Conservation (phyloP, 1,284 basidiomycete genomes). For the Trichosporon sp. region DNA sequence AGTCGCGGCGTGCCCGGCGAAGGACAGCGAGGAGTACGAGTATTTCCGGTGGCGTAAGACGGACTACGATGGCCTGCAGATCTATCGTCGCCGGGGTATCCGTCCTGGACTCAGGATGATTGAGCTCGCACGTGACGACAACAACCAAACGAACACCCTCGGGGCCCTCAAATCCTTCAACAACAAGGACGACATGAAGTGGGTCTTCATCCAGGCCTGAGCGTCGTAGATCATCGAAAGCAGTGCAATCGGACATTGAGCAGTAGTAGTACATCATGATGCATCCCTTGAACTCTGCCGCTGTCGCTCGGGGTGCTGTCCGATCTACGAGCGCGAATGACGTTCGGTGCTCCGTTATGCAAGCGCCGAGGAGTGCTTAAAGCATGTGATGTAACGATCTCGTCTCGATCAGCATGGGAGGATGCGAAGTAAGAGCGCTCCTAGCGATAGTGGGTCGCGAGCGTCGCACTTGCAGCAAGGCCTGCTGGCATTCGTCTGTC, state of each 20-base stretch:
- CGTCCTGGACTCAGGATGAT: background rate
- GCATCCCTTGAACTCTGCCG: background rate
- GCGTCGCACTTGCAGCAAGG: background rate
- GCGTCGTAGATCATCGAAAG: background rate
- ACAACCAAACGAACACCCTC: background rate
- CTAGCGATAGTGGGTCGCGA: background rate
- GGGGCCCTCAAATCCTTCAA: background rate
- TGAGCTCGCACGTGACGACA: background rate
- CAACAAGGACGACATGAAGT: background rate
- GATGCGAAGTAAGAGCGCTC: background rate
- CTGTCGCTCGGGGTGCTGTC: background rate
- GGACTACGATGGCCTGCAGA: background rate
- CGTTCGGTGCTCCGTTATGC: background rate
- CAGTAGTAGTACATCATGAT: background rate
- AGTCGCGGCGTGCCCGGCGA: background rate
- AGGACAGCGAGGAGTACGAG: background rate
- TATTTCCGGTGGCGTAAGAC: background rate
- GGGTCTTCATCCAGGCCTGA: background rate
- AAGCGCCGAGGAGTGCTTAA: background rate
- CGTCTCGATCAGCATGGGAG: background rate
- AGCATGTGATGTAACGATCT: background rate
- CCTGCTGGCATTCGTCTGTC: background rate
- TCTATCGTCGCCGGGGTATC: background rate
- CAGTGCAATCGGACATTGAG: background rate
- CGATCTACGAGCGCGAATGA: background rate